These are phyloP conservation scores for Aspergillus tamarii DNA, from an alignment of 2,329 filamentous ascomycete genomes.

Conservation along the genomic window DNA sequence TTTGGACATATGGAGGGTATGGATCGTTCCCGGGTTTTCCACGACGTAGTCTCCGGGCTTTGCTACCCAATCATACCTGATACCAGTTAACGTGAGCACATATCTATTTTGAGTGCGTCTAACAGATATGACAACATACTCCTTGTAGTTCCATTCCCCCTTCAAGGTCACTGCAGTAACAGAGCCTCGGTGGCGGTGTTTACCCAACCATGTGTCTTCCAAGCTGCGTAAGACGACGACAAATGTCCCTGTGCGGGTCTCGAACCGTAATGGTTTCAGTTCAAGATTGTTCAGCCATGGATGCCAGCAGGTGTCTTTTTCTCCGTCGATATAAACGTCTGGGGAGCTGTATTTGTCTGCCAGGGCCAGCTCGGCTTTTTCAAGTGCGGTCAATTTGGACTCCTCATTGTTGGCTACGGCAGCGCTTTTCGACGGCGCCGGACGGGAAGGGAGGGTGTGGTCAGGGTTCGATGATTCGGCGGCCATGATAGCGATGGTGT, in stretches of 20 bases:
- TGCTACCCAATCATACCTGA: neutral
- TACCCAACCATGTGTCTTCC: neutral
- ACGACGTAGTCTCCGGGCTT: neutral
- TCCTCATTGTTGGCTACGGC: neutral
- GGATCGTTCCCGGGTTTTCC: neutral
- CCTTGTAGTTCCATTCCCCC: neutral
- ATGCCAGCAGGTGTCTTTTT: neutral
- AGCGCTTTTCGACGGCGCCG: neutral
- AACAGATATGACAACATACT: neutral
- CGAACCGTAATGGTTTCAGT: neutral
- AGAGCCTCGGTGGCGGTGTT: neutral
- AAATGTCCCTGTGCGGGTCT: neutral
- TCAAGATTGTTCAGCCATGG: neutral
- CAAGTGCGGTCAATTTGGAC: neutral
- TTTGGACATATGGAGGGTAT: neutral
- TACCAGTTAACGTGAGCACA: neutral
- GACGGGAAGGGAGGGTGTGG: neutral
- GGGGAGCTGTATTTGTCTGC: neutral
- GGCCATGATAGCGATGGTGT: neutral
- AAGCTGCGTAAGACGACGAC: neutral
- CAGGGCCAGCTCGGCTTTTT: neutral
- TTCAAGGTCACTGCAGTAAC: neutral
- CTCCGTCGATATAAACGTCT: neutral
- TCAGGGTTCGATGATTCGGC: neutral
- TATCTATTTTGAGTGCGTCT: neutral